Evolutionary conservation across 2,329 filamentous ascomycete species (phyloP), one percentile per base, ranked within the genome.

Genomic region (Myotisia sp.): DNA sequence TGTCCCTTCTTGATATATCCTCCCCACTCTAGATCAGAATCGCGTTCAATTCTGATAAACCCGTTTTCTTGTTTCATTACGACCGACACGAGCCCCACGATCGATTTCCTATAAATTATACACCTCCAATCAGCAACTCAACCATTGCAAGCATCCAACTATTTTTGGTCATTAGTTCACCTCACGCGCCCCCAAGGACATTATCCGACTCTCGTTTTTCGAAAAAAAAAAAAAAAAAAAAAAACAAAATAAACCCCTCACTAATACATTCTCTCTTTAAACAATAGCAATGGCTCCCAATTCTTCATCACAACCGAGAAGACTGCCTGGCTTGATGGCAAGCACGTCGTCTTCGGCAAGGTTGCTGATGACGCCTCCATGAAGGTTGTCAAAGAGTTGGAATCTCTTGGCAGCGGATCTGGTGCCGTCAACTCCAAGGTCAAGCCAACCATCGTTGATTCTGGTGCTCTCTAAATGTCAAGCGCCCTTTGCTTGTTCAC

Each of bases 251-350:
- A 24, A 24, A 12, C 8, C 8, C 22, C 22, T 8, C n/a, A n/a
- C n/a, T n/a, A n/a, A n/a, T n/a, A n/a, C n/a, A n/a, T n/a, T n/a
- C n/a, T n/a, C n/a, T 9, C 20, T 16, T 33, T 28, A 5, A 33
- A 22, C 29, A 6, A 14, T 47, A 71, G 71, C 60, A 79, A 79
- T 62, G 75, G 75, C 54, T 79, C 74, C 40, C 75, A 79, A 58
- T 79, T 79, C 67, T 79, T 79, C 66, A 66, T 79, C 62, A 79
- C 75, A 57, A 78, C 74, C 51, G 70, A 74, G 51, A 64, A 71
- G 45, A 77, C 74, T 53, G 65, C 61, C 42, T 77, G 73, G 73
- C 65, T 78, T 50, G 70, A 78, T 54, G 71, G 71, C 54, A 74
- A 74, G 63, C 74, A 78, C 64, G 74, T 78, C 54, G 74, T 78